Percentiles rank a stretch among this genome's conserved stretches.
Evolutionary conservation across 805 yeast species (phyloP).

Genomic region (Saccharomycopsis babjevae): DNA sequence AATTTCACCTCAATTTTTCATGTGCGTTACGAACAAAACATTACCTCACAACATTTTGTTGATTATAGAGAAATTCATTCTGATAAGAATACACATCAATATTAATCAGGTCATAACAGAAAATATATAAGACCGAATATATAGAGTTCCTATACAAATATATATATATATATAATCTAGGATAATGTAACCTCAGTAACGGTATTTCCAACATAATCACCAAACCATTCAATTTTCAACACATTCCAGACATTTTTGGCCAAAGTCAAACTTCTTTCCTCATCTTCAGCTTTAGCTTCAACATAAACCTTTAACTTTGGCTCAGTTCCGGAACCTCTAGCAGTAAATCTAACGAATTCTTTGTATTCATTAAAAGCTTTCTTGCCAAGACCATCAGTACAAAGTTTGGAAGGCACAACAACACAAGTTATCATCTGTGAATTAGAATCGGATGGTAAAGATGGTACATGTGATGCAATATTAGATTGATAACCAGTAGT

Average conservation of each 20-base stretch:
- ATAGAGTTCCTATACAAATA: background rate
- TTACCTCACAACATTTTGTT: background rate
- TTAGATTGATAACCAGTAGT: conserved; percentile 73
- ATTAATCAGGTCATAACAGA: too few species aligned
- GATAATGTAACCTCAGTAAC: background rate
- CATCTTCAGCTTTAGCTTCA: conserved; percentile 54
- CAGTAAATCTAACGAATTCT: conserved; percentile 58
- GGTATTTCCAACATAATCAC: background rate
- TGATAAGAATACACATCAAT: too few species aligned
- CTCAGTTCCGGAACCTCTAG: conserved; percentile 94
- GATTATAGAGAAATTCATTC: too few species aligned
- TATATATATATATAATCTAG: background rate
- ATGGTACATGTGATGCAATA: conserved; percentile 47
- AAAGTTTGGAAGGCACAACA: conserved; percentile 23
- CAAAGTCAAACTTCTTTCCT: conserved; percentile 34
- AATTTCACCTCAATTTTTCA: background rate
- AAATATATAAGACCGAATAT: background rate
- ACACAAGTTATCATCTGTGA: conserved; percentile 83
- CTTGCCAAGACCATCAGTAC: conserved; percentile 14
- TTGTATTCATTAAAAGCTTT: conserved; percentile 20
- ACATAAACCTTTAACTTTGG: conserved; percentile 89
- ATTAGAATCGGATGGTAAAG: conserved; percentile 55
- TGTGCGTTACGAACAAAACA: background rate
- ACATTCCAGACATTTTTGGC: conserved; percentile 62
- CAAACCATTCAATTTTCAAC: conserved; percentile 53